Percentiles rank a stretch among this genome's conserved stretches.
phyloP scores from a whole-genome alignment of 176 grass and related monocot genomes.

The Chloris gayana region DNA sequence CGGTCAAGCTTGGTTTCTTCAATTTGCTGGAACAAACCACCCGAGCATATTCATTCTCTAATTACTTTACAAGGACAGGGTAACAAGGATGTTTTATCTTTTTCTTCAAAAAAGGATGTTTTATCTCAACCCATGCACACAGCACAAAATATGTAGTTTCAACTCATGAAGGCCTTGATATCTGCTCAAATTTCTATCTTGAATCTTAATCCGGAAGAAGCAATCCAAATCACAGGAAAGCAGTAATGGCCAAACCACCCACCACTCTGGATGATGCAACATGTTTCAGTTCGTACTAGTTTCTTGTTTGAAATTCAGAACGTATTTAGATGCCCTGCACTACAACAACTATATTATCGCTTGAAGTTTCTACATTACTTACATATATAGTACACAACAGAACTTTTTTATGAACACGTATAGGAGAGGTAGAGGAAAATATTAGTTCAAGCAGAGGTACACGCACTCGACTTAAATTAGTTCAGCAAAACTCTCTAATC shows the following conservation, averaged over 20 bases:
- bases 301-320: neutral
- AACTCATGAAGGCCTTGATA: neutral
- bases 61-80: constrained; percentile 19
- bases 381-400: no score
- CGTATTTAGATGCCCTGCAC: neutral
- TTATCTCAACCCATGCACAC: constrained; percentile 22
- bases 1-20: constrained; percentile 18
- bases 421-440: neutral
- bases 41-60: constrained; percentile 17
- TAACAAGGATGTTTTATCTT: constrained; percentile 49
- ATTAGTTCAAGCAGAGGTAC: constrained; percentile 6
- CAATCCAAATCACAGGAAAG: neutral
- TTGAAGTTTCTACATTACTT: neutral
- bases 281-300: neutral
- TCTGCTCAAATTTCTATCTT: constrained; percentile 16
- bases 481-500: constrained; percentile 1
- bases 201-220: neutral
- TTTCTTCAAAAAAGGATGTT: constrained; percentile 26
- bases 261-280: neutral
- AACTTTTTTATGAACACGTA: neutral
- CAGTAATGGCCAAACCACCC: neutral
- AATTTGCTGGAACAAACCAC: constrained; percentile 3
- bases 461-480: constrained; percentile 30
- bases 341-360: neutral
- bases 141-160: neutral